Evolutionary conservation across 2,329 filamentous ascomycete genomes (phyloP).

Genomic region (Coniochaeta prunicola): DNA sequence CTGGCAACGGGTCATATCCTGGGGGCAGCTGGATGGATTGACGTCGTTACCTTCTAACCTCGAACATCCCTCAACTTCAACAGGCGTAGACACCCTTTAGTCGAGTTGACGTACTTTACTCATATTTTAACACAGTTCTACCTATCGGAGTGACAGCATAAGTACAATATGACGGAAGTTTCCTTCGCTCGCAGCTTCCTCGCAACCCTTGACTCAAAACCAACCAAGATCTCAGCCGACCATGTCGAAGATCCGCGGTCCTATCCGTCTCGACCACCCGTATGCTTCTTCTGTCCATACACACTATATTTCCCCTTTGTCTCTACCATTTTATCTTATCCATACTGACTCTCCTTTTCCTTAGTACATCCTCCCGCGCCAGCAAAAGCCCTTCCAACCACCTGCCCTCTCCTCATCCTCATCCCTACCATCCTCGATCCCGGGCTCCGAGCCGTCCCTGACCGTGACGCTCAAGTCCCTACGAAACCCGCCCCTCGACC

Average conservation of each 20-base stretch:
- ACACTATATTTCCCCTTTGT: constrained; percentile 2
- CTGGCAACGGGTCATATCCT: not conserved
- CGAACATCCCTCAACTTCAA: not conserved
- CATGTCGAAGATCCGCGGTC: constrained; percentile 81
- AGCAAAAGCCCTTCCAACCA: constrained; percentile 52
- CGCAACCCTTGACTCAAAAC: constrained; percentile 67
- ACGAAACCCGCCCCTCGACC: constrained; percentile 53
- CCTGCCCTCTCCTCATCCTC: constrained; percentile 33
- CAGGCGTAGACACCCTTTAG: no score
- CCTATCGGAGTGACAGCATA: no score
- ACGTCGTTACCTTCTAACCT: not conserved
- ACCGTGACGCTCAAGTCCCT: constrained; percentile 65
- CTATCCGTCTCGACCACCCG: constrained; percentile 69
- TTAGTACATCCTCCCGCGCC: constrained; percentile 66
- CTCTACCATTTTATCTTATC: not conserved
- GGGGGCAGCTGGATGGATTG: not conserved
- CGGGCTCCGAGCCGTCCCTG: constrained; percentile 44
- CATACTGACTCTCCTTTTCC: not conserved
- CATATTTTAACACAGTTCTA: no score
- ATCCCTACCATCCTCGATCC: constrained; percentile 48
- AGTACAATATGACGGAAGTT: constrained; percentile 66
- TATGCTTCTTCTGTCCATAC: constrained; percentile 35
- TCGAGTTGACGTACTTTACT: no score
- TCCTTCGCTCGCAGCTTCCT: constrained; percentile 82
- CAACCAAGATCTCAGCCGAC: constrained; percentile 76